Conservation (phyloP, 1,139 yeast genomes). For the Suhomyces chickasaworum region DNA sequence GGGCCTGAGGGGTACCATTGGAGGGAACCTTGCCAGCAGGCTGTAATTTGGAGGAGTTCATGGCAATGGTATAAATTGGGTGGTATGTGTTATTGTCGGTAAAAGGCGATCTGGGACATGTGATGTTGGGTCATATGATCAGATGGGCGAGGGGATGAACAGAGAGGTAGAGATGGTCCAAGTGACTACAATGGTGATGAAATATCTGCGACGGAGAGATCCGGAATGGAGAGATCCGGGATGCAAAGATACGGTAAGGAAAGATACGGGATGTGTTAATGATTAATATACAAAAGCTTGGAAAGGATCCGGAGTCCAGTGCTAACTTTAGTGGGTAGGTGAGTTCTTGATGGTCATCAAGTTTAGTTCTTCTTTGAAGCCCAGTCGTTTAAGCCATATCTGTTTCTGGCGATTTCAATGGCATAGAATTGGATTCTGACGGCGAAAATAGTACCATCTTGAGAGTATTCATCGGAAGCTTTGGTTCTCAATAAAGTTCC, state of each 20-base stretch:
- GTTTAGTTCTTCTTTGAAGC: conserved; percentile 36
- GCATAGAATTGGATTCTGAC: conserved; percentile 95
- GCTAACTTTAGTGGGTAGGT: too few relatives aligned
- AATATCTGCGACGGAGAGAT: too few relatives aligned
- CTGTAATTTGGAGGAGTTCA: conserved; percentile 14
- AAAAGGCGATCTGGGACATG: conserved; percentile 1
- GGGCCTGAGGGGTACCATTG: conserved; percentile 12
- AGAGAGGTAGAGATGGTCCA: too few relatives aligned
- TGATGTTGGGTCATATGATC: background rate
- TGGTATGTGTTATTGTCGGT: conserved; percentile 1
- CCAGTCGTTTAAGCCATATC: conserved; percentile 93
- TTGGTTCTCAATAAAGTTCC: conserved; percentile 87
- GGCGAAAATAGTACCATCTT: conserved; percentile 83
- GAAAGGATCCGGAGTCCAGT: too few relatives aligned
- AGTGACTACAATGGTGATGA: too few relatives aligned
- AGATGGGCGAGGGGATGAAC: background rate
- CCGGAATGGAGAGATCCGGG: too few relatives aligned
- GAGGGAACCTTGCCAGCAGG: conserved; percentile 6
- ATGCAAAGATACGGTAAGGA: too few relatives aligned
- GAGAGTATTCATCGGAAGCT: conserved; percentile 72
- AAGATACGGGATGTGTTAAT: background rate
- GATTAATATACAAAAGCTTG: conserved; percentile 1
- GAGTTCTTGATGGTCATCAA: too few relatives aligned
- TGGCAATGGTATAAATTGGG: background rate
- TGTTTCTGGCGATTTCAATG: conserved; percentile 91